A percentile compares a stretch with the other conserved stretches of the same genome.
Evolutionary conservation across 208 protist species (phyloP).

Genomic region (Histomonas meleagridis): DNA sequence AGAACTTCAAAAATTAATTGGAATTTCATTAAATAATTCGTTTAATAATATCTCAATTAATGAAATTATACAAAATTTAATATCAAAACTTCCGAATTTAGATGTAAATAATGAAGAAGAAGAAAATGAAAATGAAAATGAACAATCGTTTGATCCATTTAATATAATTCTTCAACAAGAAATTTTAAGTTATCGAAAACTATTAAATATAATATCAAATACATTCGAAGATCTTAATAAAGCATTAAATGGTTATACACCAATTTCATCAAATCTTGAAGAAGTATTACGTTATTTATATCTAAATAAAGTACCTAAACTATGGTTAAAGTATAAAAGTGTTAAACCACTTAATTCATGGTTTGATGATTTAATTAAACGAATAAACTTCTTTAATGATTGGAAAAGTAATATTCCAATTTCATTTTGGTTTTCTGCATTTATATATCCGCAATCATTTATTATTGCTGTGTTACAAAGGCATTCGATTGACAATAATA

Average conservation of each 20-base stretch:
- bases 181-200: conserved; percentile 81
- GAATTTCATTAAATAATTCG: neutral
- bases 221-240: conserved; percentile 67
- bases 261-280: conserved; percentile 82
- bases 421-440: conserved; percentile 80
- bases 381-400: conserved; percentile 73
- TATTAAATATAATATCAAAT: conserved; percentile 55
- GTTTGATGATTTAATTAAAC: conserved; percentile 77
- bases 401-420: conserved; percentile 76
- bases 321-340: conserved; percentile 78
- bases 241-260: conserved; percentile 79
- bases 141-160: conserved; percentile 70
- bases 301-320: conserved; percentile 73
- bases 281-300: conserved; percentile 78
- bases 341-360: conserved; percentile 85
- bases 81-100: neutral
- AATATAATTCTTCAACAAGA: conserved; percentile 83
- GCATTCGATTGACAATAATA: conserved; percentile 73
- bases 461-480: conserved; percentile 82
- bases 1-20: neutral
- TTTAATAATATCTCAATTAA: neutral
- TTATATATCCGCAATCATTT: conserved; percentile 95
- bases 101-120: neutral
- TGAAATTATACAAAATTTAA: neutral
- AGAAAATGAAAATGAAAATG: conserved; percentile 6